Base-by-base conservation (phyloP, 352 stramenopile species). In the Pilasporangium apinafurcum region DNA sequence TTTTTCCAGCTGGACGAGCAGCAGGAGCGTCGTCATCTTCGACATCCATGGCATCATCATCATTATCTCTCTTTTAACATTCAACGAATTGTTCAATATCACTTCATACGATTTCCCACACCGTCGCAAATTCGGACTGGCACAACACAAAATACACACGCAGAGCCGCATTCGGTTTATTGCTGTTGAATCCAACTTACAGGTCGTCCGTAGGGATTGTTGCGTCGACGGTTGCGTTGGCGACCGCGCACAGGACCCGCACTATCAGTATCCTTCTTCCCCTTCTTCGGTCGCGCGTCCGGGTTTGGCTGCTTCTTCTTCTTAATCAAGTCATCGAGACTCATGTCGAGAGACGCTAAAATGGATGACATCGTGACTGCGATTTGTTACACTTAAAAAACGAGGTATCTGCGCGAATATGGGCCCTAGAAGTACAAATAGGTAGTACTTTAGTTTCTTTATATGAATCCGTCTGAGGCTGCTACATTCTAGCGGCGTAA, bases 281-380 rank as follows among this genome's bases (percentile, higher is more conserved):
- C 48, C 58, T 68, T 77, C 29, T 58, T 61, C 26, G 68, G 67
- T 17, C 77, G 73, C 48, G 70, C 70, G 28, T 74, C 63, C 43
- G 56, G 51, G 48, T 68, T 78, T 34, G 62, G 50, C 42, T 58
- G 64, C 62, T 90, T 90, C 59, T 86, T 86, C 50, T 71, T 70
- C 27, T 67, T 62, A 51, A 91, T 91, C 45, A 91, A 54, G 56
- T 91, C 78, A 51, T 91, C 78, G 42, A 91, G 60, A 55, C 75
- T 87, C 78, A 91, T 91, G 56, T 91, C 78, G 28, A 91, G 68
- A 35, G 78, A 87, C 8, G 72, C 72, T 35, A 91, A 61, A 56
- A 91, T 85, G 20, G 75, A 87, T 54, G 78, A 91, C 72, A 85
- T 83, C 30, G 48, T 66, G 44, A n/a, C n/a, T n/a, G n/a, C n/a